Evolutionary conservation across 805 yeast species (phyloP).

Genomic region (Alloascoidea africana): DNA sequence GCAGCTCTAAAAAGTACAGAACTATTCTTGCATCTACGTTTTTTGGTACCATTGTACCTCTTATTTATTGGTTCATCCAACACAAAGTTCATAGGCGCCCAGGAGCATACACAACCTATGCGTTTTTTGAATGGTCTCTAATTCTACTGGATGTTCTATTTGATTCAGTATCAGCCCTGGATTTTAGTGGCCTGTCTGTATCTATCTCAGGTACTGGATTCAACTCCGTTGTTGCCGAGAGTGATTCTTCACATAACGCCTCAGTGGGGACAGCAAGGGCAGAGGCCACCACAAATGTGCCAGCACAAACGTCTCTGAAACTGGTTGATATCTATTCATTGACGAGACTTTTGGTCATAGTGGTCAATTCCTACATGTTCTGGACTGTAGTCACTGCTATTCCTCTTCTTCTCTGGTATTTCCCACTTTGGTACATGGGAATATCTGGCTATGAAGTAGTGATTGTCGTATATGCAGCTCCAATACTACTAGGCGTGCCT

Average conservation of each 20-base stretch:
- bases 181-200: conserved; percentile 51
- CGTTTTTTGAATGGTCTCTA: conserved; percentile 89
- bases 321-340: background rate
- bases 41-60: conserved; percentile 62
- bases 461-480: conserved; percentile 40
- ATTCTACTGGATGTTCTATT: conserved; percentile 73
- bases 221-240: background rate
- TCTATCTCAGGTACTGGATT: conserved; percentile 14
- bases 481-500: conserved; percentile 36
- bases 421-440: conserved; percentile 97
- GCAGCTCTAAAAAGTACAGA: conserved; percentile 30
- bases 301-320: background rate
- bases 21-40: conserved; percentile 41
- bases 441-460: conserved; percentile 86
- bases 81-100: conserved; percentile 78
- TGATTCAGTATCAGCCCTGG: conserved; percentile 65
- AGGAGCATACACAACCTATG: conserved; percentile 94
- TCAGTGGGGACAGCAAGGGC: background rate
- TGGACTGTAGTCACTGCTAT: conserved; percentile 79
- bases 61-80: conserved; percentile 79
- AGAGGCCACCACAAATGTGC: background rate
- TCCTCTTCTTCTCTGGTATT: conserved; percentile 85
- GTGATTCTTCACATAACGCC: background rate
- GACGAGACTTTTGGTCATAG: conserved; percentile 14
- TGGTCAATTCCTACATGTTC: conserved; percentile 57